A percentile compares a stretch with the other conserved stretches of the same genome.
Conservation (phyloP, 2,329 filamentous ascomycete species). For the Claviceps pazoutovae region DNA sequence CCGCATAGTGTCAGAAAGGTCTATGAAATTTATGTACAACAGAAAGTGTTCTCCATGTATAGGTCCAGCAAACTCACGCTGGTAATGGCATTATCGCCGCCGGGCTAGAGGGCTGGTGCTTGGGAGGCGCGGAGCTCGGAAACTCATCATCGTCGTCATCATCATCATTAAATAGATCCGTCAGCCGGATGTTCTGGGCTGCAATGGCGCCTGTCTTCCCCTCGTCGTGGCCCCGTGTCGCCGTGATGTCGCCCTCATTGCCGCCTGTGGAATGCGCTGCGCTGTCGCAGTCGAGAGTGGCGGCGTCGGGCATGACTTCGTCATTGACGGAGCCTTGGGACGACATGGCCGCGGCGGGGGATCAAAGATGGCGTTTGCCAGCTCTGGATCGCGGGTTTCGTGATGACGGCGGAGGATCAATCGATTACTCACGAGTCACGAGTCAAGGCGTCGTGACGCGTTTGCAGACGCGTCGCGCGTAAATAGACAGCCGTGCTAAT, state of each 20-base stretch:
- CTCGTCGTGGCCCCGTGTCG: conserved; percentile 15
- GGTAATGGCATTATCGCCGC: conserved; percentile 28
- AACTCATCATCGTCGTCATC: conserved; percentile 45
- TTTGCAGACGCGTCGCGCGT: too few relatives aligned
- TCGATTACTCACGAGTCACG: too few relatives aligned
- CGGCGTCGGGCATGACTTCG: conserved; percentile 22
- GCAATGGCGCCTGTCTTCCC: conserved; percentile 11
- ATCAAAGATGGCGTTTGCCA: conserved; percentile 24
- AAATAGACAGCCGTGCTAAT: too few relatives aligned
- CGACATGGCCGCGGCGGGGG: conserved; percentile 17
- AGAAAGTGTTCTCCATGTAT: neutral
- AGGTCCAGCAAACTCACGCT: conserved; percentile 20
- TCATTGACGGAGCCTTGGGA: conserved; percentile 17
- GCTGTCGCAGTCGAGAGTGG: conserved; percentile 1
- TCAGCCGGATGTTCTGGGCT: conserved; percentile 38
- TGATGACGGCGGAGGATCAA: too few relatives aligned
- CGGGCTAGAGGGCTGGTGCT: conserved; percentile 25
- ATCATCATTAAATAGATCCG: conserved; percentile 45
- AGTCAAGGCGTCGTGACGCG: too few relatives aligned
- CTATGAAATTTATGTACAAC: conserved; percentile 21
- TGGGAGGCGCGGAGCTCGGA: conserved; percentile 32
- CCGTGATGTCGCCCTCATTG: conserved; percentile 28
- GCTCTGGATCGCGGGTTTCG: too few relatives aligned
- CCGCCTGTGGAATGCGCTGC: conserved; percentile 14
- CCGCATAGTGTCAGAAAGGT: conserved; percentile 65